Evolutionary conservation across 352 stramenopile species (phyloP).

Genomic region (Globisporangium megalacanthum): DNA sequence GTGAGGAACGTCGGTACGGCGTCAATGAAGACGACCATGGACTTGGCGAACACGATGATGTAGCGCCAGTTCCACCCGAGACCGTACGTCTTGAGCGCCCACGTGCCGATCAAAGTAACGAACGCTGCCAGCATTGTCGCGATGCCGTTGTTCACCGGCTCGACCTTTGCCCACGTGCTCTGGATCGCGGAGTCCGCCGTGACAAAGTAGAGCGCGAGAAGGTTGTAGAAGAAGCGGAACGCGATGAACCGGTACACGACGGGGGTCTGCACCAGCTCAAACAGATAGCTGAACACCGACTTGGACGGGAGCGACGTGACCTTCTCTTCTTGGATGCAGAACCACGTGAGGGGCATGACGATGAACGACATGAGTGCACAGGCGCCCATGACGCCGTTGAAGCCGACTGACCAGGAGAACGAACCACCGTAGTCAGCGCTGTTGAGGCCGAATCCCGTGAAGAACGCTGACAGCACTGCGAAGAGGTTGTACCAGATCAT

Average conservation of each 20-base stretch:
- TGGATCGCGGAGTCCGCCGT: too few species aligned
- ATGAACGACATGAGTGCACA: conserved; percentile 31
- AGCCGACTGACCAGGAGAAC: conserved; percentile 49
- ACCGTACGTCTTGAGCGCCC: conserved; percentile 33
- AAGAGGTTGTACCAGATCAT: conserved; percentile 27
- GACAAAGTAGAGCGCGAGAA: too few species aligned
- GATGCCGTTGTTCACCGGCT: conserved; percentile 33
- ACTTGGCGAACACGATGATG: conserved; percentile 26
- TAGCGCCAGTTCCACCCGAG: conserved; percentile 53
- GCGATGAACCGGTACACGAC: too few species aligned
- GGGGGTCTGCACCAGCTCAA: too few species aligned
- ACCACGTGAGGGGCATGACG: conserved; percentile 35
- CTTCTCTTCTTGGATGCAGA: conserved; percentile 33
- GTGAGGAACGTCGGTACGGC: conserved; percentile 45
- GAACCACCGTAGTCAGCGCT: conserved; percentile 36
- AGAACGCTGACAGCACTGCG: conserved; percentile 32
- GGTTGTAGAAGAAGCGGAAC: too few species aligned
- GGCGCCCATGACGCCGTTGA: conserved; percentile 45
- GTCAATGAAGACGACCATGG: conserved; percentile 36
- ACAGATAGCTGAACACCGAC: too few species aligned
- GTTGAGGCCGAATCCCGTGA: conserved; percentile 43
- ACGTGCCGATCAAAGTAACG: conserved; percentile 34
- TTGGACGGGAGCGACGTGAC: conserved; percentile 16
- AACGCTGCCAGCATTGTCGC: conserved; percentile 36
- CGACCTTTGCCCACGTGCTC: too few species aligned